These are phyloP conservation scores for Chloropicon primus DNA, from an alignment of 139 green algal genomes.

Conservation along the genomic window DNA sequence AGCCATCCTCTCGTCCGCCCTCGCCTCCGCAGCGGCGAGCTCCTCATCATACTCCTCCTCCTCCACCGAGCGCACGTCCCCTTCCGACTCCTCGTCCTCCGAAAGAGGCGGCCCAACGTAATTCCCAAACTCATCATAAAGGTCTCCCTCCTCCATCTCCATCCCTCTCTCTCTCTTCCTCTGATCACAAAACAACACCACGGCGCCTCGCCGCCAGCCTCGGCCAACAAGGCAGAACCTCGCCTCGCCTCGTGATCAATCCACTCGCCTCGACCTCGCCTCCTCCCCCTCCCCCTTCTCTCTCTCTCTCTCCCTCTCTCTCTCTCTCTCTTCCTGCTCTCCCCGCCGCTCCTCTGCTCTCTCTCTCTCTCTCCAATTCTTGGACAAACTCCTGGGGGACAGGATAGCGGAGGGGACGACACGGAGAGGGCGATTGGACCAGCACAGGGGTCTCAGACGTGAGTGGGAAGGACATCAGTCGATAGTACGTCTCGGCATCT, in stretches of 20 bases:
- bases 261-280: background rate
- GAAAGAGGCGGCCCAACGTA: slow-evolving; percentile 87
- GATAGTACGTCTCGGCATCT: too few relatives aligned
- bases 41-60: slow-evolving; percentile 19
- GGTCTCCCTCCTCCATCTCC: slow-evolving; percentile 12
- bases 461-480: too few relatives aligned
- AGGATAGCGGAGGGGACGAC: too few relatives aligned
- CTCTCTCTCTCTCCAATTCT: too few relatives aligned
- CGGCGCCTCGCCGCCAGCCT: background rate
- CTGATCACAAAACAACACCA: background rate
- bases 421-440: too few relatives aligned
- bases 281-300: background rate
- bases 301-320: slow-evolving; percentile 1
- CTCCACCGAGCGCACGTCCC: slow-evolving; percentile 4
- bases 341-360: too few relatives aligned
- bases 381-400: too few relatives aligned
- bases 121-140: slow-evolving; percentile 98
- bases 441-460: too few relatives aligned
- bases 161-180: background rate
- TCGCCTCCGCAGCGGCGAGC: slow-evolving; percentile 5
- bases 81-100: slow-evolving; percentile 39
- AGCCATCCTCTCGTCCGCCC: slow-evolving; percentile 1
- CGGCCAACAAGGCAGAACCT: background rate
- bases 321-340: background rate
- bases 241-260: background rate